Conservation (phyloP, 495 filamentous ascomycete species). For the Durotheca rogersii region DNA sequence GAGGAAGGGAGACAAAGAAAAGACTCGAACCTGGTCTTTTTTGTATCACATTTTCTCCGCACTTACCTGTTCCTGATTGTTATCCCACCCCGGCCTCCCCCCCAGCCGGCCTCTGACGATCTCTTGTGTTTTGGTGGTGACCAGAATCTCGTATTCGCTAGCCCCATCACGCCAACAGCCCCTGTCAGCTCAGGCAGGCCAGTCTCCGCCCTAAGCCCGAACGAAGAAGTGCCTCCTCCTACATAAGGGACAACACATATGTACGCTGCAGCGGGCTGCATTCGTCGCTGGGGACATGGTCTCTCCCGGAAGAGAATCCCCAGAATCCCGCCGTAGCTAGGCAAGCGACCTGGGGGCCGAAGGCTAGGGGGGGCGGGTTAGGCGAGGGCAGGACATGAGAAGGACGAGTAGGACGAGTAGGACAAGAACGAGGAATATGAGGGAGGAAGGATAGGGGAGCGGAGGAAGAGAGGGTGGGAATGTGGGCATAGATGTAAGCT, state of each 20-base stretch:
- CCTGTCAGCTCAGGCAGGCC: slow-evolving; percentile 28
- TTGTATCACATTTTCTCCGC: no score
- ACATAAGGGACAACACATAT: no score
- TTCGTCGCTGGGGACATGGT: not conserved
- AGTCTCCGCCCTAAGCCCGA: slow-evolving; percentile 26
- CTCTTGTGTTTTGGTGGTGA: slow-evolving; percentile 23
- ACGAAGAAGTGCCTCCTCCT: not conserved
- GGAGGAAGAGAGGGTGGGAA: not conserved
- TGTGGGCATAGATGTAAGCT: not conserved
- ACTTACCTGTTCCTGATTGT: slow-evolving; percentile 19
- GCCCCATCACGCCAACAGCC: slow-evolving; percentile 32
- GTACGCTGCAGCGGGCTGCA: no score
- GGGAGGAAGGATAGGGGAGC: not conserved
- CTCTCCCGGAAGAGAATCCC: not conserved
- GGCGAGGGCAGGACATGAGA: no score
- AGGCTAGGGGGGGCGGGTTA: no score
- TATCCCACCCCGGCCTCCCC: slow-evolving; percentile 6
- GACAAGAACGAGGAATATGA: no score
- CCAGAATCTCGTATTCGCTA: slow-evolving; percentile 37
- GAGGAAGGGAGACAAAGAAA: no score
- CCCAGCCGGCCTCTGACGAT: slow-evolving; percentile 30
- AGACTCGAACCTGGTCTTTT: no score
- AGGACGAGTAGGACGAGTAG: no score
- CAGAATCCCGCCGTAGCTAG: not conserved
- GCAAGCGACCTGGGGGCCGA: no score